A percentile compares a stretch with the other conserved stretches of the same genome.
Conservation (phyloP, 2,329 filamentous ascomycete genomes). For the Dryadomyces quercivorus region DNA sequence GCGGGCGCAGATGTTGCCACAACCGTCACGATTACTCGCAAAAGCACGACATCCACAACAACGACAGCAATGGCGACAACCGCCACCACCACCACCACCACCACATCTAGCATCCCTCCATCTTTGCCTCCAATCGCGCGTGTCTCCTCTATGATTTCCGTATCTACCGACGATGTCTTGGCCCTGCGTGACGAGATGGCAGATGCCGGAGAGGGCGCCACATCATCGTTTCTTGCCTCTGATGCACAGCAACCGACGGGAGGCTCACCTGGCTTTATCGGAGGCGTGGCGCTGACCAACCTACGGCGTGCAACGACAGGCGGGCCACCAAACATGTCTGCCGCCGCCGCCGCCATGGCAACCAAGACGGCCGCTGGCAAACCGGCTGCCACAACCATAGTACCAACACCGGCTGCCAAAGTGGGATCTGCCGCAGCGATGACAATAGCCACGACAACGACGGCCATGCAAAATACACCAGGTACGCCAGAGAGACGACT, state of each 20-base stretch:
- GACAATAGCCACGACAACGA: not conserved
- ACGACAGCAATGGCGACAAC: not conserved
- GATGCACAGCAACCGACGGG: conserved; percentile 11
- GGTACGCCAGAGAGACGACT: conserved; percentile 15
- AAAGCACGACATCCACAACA: not conserved
- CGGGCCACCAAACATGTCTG: not conserved
- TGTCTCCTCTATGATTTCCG: conserved; percentile 16
- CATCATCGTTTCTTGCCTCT: conserved; percentile 4
- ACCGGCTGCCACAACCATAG: conserved; percentile 2
- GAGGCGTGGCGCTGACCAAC: conserved; percentile 40
- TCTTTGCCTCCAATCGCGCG: conserved; percentile 38
- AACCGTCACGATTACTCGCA: not conserved
- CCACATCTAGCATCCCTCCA: conserved; percentile 26
- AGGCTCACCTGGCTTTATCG: conserved; percentile 35
- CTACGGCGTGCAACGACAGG: conserved; percentile 23
- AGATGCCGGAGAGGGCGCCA: not conserved
- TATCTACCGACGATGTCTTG: not conserved
- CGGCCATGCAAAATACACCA: not conserved
- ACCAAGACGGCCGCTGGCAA: conserved; percentile 3
- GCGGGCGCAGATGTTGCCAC: not conserved
- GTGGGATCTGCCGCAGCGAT: not conserved
- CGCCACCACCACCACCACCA: not conserved
- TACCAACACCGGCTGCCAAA: not conserved
- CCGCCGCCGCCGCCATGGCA: conserved; percentile 12
- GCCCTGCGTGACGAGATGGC: conserved; percentile 16